phyloP scores from a whole-genome alignment of 2,329 filamentous ascomycete species.

The Fusarium annulatum region DNA sequence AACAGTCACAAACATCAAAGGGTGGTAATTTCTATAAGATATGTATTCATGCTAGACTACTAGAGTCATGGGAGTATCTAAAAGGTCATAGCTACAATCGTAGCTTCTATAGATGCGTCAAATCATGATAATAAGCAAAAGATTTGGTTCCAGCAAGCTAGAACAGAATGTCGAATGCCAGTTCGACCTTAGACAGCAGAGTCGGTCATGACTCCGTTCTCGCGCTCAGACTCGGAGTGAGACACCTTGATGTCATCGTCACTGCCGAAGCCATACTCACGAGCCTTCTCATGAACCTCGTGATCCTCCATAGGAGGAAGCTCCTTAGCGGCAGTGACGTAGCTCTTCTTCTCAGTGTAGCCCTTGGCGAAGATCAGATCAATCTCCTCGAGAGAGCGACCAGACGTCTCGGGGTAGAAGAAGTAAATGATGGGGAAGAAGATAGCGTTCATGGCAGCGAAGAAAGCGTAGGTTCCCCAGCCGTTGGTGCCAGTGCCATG shows the following conservation, averaged over 20 bases:
- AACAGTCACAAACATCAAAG: not conserved
- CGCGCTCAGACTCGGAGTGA: slow-evolving; percentile 14
- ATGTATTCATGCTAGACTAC: slow-evolving; percentile 4
- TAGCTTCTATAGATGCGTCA: slow-evolving; percentile 6
- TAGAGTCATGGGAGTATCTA: slow-evolving; percentile 14
- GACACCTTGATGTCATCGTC: slow-evolving; percentile 12
- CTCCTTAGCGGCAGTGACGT: slow-evolving; percentile 67
- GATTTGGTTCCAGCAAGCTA: not conserved
- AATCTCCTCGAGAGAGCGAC: slow-evolving; percentile 34
- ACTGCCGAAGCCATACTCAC: slow-evolving; percentile 21
- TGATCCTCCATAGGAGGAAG: slow-evolving; percentile 53
- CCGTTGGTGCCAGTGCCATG: slow-evolving; percentile 60
- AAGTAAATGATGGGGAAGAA: slow-evolving; percentile 63
- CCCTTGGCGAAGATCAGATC: slow-evolving; percentile 57
- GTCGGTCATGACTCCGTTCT: slow-evolving; percentile 17
- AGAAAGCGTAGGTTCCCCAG: slow-evolving; percentile 64
- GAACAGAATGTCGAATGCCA: not conserved
- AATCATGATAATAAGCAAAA: not conserved
- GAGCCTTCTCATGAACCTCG: slow-evolving; percentile 28
- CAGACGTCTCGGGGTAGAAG: slow-evolving; percentile 59
- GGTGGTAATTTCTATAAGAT: not conserved
- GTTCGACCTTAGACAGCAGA: slow-evolving; percentile 12
- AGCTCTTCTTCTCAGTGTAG: slow-evolving; percentile 67
- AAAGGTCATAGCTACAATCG: slow-evolving; percentile 1
- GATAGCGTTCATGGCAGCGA: slow-evolving; percentile 62